Conservation (phyloP, 495 filamentous ascomycete genomes). For the Aspergillus panamensis region DNA sequence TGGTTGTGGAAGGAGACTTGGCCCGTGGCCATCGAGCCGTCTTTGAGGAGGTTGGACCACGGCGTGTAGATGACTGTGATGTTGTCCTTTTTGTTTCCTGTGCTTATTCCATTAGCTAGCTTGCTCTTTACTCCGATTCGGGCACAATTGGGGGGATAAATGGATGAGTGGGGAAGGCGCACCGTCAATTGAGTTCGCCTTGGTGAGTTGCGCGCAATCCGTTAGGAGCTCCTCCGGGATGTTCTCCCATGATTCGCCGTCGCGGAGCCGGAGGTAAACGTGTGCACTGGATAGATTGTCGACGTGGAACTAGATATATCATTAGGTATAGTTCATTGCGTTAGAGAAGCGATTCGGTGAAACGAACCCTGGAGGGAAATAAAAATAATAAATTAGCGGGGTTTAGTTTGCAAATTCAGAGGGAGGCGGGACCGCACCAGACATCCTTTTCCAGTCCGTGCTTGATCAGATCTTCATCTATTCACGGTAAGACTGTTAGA, state of each 20-base stretch:
- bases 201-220: conserved; percentile 92
- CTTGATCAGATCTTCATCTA: conserved; percentile 95
- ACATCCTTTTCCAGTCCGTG: conserved; percentile 92
- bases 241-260: conserved; percentile 80
- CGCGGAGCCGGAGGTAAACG: conserved; percentile 82
- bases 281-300: conserved; percentile 97
- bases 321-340: conserved; percentile 21
- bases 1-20: conserved; percentile 93
- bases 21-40: conserved; percentile 91
- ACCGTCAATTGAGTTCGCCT: conserved; percentile 98
- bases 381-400: conserved; percentile 3
- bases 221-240: conserved; percentile 71
- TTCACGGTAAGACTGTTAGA: conserved; percentile 13
- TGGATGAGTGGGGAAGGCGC: conserved; percentile 12
- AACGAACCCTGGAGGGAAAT: conserved; percentile 37
- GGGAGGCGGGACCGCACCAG: conserved; percentile 56
- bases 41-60: conserved; percentile 95
- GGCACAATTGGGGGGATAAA: neutral
- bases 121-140: neutral
- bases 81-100: conserved; percentile 98
- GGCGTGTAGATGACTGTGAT: conserved; percentile 95
- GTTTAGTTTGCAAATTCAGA: neutral
- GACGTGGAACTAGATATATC: conserved; percentile 73
- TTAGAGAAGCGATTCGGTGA: conserved; percentile 2
- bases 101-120: neutral